Percentiles rank a stretch among this genome's conserved stretches.
These are phyloP conservation scores for Monotropa hypopitys DNA, from an alignment of 179 eudicot species.

Conservation along the genomic window DNA sequence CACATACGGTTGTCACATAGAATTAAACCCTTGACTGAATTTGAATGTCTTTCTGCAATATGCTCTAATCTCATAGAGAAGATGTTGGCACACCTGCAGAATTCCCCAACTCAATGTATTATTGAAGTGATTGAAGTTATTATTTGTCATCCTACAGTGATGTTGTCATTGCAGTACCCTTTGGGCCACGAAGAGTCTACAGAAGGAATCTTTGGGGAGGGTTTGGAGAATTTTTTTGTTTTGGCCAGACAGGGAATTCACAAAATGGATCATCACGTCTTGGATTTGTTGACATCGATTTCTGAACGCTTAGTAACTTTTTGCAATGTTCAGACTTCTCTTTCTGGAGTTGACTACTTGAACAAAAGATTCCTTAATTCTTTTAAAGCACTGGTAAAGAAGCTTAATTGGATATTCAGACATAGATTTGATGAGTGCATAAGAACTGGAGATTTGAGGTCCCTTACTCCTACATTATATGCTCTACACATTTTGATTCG, in stretches of 20 bases:
- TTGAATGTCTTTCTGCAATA: constrained; percentile 33
- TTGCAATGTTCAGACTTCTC: constrained; percentile 16
- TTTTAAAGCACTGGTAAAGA: constrained; percentile 30
- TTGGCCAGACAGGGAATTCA: constrained; percentile 33
- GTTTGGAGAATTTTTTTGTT: constrained; percentile 23
- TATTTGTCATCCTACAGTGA: constrained; percentile 56
- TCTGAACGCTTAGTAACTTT: constrained; percentile 29
- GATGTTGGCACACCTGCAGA: constrained; percentile 27
- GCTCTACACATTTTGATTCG: constrained; percentile 40
- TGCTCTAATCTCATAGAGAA: constrained; percentile 39
- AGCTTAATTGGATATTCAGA: constrained; percentile 34
- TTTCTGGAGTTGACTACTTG: constrained; percentile 16
- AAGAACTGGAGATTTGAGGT: constrained; percentile 24
- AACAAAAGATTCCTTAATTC: constrained; percentile 22
- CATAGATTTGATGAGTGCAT: constrained; percentile 36
- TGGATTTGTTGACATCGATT: constrained; percentile 37
- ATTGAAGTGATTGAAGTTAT: constrained; percentile 44
- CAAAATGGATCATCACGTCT: constrained; percentile 30
- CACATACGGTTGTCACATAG: constrained; percentile 35
- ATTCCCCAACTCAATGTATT: constrained; percentile 19
- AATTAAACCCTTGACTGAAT: constrained; percentile 26
- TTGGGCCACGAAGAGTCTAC: constrained; percentile 25
- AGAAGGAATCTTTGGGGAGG: constrained; percentile 26
- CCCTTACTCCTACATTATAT: constrained; percentile 43
- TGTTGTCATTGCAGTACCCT: constrained; percentile 37